These are phyloP conservation scores for Alternaria incomplexa DNA, from an alignment of 2,329 filamentous ascomycete genomes.

Conservation along the genomic window DNA sequence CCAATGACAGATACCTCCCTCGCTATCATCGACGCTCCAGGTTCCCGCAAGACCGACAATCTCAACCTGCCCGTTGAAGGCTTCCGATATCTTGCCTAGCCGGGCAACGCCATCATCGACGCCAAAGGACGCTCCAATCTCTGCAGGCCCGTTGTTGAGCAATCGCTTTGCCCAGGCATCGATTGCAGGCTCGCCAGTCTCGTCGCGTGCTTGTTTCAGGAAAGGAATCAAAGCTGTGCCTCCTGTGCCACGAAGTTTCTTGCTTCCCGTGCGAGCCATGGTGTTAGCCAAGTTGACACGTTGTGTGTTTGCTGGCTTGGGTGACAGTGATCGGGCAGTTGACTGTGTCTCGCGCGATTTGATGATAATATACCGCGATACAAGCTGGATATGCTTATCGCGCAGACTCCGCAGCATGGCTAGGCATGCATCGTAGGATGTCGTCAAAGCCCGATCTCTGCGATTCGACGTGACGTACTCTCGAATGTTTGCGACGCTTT, in stretches of 20 bases:
- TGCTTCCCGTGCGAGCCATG: slow-evolving; percentile 44
- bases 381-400: slow-evolving; percentile 95
- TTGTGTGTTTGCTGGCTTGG: slow-evolving; percentile 52
- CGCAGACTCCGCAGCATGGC: slow-evolving; percentile 78
- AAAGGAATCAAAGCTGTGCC: slow-evolving; percentile 95
- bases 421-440: slow-evolving; percentile 91
- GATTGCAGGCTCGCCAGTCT: slow-evolving; percentile 91
- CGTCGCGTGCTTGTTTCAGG: slow-evolving; percentile 93
- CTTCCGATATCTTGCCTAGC: slow-evolving; percentile 61
- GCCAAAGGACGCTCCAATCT: slow-evolving; percentile 20
- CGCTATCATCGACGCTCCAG: slow-evolving; percentile 89
- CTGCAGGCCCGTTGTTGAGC: slow-evolving; percentile 59
- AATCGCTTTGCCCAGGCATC: slow-evolving; percentile 67
- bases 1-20: slow-evolving; percentile 56
- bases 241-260: slow-evolving; percentile 84
- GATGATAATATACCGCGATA: slow-evolving; percentile 92
- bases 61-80: slow-evolving; percentile 61
- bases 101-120: slow-evolving; percentile 46
- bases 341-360: slow-evolving; percentile 78
- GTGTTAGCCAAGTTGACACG: slow-evolving; percentile 65
- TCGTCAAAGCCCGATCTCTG: slow-evolving; percentile 68
- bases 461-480: slow-evolving; percentile 73
- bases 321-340: slow-evolving; percentile 65
- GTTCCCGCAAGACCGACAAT: slow-evolving; percentile 78
- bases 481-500: slow-evolving; percentile 82